Percentiles rank a stretch among this genome's conserved stretches.
Conservation (phyloP, 345 rosid species). For the Camelina sativa region DNA sequence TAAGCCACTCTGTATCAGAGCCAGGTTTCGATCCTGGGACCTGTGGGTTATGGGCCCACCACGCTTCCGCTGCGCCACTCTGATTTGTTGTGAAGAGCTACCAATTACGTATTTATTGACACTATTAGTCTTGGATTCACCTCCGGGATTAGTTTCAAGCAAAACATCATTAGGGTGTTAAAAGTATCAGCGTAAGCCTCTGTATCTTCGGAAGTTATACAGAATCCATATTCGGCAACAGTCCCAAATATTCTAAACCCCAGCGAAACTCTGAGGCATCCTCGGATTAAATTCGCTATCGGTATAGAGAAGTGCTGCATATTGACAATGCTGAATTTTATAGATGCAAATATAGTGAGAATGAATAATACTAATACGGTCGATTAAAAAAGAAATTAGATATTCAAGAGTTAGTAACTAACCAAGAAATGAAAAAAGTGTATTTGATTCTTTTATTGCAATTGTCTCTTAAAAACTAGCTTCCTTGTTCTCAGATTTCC, state of each 20-base stretch:
- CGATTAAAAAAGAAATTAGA: constrained; percentile 12
- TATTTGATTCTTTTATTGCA: background rate
- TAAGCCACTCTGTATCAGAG: constrained; percentile 32
- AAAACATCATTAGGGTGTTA: too few species aligned
- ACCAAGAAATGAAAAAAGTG: background rate
- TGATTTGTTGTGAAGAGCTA: constrained; percentile 22
- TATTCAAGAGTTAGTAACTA: constrained; percentile 18
- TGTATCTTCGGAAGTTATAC: background rate
- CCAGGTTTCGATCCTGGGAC: constrained; percentile 84
- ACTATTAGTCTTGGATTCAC: background rate
- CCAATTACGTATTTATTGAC: too few species aligned
- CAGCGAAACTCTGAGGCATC: background rate
- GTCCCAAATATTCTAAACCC: background rate
- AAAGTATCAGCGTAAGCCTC: background rate
- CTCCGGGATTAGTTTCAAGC: too few species aligned
- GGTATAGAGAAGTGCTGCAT: background rate
- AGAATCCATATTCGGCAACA: background rate
- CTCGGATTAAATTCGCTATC: background rate
- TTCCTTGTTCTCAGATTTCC: constrained; percentile 38
- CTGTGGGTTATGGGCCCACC: constrained; percentile 72
- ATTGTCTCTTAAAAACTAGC: constrained; percentile 22
- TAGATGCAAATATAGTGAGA: background rate
- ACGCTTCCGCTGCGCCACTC: constrained; percentile 81
- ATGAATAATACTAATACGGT: background rate
- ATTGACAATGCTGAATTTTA: constrained; percentile 9